phyloP scores from a whole-genome alignment of 2,329 filamentous ascomycete genomes.

The Venturia oleaginea region DNA sequence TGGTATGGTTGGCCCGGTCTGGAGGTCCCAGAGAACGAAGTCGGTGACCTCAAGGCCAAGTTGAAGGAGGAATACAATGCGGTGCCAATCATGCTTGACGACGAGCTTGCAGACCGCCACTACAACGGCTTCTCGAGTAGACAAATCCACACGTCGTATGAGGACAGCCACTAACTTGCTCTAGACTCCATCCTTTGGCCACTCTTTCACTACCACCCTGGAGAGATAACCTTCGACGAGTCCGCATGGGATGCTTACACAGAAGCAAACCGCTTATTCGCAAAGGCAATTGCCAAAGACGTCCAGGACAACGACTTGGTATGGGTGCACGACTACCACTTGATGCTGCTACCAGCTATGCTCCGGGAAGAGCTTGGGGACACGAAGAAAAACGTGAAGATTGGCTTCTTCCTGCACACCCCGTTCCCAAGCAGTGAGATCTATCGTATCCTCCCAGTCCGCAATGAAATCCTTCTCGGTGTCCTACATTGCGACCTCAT shows the following conservation, averaged over 20 bases:
- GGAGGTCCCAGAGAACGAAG: conserved; percentile 79
- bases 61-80: conserved; percentile 83
- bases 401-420: conserved; percentile 96
- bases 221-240: conserved; percentile 97
- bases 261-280: conserved; percentile 87
- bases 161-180: conserved; percentile 4
- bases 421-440: conserved; percentile 96
- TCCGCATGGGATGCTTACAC: conserved; percentile 87
- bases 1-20: conserved; percentile 98
- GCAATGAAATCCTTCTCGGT: conserved; percentile 78
- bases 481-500: conserved; percentile 90
- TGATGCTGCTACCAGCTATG: conserved; percentile 95
- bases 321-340: conserved; percentile 98
- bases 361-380: conserved; percentile 78
- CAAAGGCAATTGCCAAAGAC: conserved; percentile 75
- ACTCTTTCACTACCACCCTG: conserved; percentile 96
- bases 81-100: conserved; percentile 84
- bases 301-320: conserved; percentile 90
- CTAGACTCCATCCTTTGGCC: conserved; percentile 95
- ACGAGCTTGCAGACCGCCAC: conserved; percentile 87
- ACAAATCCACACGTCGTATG: conserved; percentile 25
- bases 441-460: conserved; percentile 87
- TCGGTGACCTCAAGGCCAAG: conserved; percentile 61
- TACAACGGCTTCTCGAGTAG: conserved; percentile 97
- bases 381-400: conserved; percentile 83